phyloP scores from a whole-genome alignment of 495 filamentous ascomycete species.

The Extremus antarcticus region DNA sequence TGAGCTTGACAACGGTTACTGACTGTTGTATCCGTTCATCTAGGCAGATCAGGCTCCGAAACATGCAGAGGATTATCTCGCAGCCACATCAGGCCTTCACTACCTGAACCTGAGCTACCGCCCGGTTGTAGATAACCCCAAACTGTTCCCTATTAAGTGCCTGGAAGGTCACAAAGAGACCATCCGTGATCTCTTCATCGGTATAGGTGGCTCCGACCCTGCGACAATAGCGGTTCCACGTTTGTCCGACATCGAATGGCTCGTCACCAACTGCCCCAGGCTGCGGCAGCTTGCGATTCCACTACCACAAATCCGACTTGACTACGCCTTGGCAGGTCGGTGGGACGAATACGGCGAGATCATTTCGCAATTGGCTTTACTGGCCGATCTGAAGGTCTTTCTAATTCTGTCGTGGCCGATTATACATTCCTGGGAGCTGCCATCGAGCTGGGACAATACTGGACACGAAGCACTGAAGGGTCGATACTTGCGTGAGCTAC shows the following conservation, averaged over 20 bases:
- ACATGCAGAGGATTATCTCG: background rate
- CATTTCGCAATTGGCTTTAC: background rate
- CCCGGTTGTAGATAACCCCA: too few species aligned
- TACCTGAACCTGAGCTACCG: background rate
- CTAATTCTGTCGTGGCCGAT: background rate
- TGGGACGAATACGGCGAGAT: background rate
- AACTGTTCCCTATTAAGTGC: background rate
- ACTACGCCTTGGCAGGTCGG: background rate
- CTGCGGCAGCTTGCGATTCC: background rate
- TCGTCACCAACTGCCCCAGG: background rate
- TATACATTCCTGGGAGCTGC: background rate
- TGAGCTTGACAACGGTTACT: too few species aligned
- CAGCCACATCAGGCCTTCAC: background rate
- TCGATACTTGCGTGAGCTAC: background rate
- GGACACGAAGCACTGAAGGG: background rate
- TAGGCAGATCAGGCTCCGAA: background rate
- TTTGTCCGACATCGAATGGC: background rate
- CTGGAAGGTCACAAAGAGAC: background rate
- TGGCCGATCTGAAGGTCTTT: background rate
- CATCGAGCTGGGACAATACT: background rate
- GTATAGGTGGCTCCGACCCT: too few species aligned
- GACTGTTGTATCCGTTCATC: background rate
- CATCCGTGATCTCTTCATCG: background rate
- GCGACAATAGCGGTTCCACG: background rate
- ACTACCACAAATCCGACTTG: background rate